phyloP scores from a whole-genome alignment of 805 yeast species.

The Saccharomycopsis olivae region DNA sequence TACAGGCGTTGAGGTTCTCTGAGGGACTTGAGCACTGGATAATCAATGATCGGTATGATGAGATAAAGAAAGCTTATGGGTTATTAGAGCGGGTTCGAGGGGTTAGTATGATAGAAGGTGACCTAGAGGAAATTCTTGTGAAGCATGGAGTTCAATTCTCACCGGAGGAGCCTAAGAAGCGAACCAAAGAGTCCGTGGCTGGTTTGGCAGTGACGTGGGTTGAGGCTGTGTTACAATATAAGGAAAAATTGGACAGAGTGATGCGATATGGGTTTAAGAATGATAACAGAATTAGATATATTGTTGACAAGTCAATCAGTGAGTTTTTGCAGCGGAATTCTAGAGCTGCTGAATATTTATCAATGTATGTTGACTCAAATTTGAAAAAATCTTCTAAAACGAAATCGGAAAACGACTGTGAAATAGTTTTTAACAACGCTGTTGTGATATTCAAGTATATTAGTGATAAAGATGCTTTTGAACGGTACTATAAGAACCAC shows the following conservation, averaged over 20 bases:
- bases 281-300: constrained; percentile 39
- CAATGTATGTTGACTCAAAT: constrained; percentile 8
- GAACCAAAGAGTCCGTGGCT: constrained; percentile 27
- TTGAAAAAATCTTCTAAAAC: constrained; percentile 27
- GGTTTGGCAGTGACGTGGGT: constrained; percentile 62
- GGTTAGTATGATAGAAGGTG: constrained; percentile 32
- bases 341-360: constrained; percentile 5
- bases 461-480: constrained; percentile 78
- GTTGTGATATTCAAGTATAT: constrained; percentile 56
- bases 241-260: constrained; percentile 39
- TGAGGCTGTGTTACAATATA: constrained; percentile 41
- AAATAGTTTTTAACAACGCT: constrained; percentile 40
- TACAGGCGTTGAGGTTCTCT: too few species aligned
- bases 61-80: constrained; percentile 35
- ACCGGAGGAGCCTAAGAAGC: constrained; percentile 14
- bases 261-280: constrained; percentile 37
- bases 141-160: constrained; percentile 20
- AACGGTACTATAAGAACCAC: constrained; percentile 74
- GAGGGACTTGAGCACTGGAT: constrained; percentile 56
- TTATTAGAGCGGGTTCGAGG: too few species aligned
- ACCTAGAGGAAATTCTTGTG: constrained; percentile 18
- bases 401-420: constrained; percentile 34
- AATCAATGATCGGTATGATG: constrained; percentile 31
- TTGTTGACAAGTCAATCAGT: constrained; percentile 51
- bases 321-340: constrained; percentile 36